These are phyloP conservation scores for Rhizopogon salebrosus DNA, from an alignment of 768 basidiomycete species.

Conservation along the genomic window DNA sequence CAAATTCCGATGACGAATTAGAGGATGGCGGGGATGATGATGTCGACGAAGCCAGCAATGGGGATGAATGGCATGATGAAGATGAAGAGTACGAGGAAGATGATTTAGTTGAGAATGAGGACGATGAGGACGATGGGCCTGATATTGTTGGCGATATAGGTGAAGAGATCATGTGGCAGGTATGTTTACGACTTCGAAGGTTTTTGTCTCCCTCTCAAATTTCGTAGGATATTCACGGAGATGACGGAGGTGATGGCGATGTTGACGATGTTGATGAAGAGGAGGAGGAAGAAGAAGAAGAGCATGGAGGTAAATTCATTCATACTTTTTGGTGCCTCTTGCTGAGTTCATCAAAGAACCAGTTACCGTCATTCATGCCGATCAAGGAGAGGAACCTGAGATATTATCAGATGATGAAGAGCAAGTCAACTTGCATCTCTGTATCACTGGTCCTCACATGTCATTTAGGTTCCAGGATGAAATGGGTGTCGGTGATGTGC, in stretches of 20 bases:
- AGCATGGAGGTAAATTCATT: conserved; percentile 22
- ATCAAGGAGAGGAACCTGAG: conserved; percentile 58
- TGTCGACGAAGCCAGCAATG: conserved; percentile 43
- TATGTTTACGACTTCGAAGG: conserved; percentile 18
- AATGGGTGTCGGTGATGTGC: conserved; percentile 32
- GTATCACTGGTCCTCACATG: conserved; percentile 11
- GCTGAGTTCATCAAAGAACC: conserved; percentile 28
- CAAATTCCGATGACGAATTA: conserved; percentile 64
- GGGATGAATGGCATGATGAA: conserved; percentile 57
- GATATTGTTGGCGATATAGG: conserved; percentile 45
- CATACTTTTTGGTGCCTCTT: not conserved
- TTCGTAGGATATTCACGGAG: conserved; percentile 48
- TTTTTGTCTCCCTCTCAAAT: not conserved
- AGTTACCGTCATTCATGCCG: conserved; percentile 58
- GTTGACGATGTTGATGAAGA: conserved; percentile 44
- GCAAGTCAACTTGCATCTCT: conserved; percentile 27
- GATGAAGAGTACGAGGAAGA: conserved; percentile 57
- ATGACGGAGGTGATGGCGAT: conserved; percentile 32
- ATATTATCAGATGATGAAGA: conserved; percentile 64
- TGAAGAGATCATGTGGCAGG: conserved; percentile 56
- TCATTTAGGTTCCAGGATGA: conserved; percentile 35
- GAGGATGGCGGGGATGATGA: conserved; percentile 61
- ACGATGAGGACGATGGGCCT: conserved; percentile 44
- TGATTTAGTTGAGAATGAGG: conserved; percentile 57
- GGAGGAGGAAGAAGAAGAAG: conserved; percentile 56